Evolutionary conservation across 2,329 filamentous ascomycete species (phyloP).

Genomic region (Ophiognomonia clavigignenti-juglandacearum): DNA sequence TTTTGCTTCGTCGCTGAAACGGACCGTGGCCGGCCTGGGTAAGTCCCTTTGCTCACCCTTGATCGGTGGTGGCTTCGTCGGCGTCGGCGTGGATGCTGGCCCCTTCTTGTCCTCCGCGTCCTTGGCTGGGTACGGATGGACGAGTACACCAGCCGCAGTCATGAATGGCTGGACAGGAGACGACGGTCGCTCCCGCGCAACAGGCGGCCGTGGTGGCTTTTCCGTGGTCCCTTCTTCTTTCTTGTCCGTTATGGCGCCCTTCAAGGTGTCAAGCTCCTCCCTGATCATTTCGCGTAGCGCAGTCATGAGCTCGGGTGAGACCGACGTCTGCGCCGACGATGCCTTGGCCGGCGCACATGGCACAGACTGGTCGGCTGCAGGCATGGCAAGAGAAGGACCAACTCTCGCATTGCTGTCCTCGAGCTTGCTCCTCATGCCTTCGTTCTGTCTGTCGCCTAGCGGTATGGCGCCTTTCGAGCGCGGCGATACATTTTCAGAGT

Average conservation of each 20-base stretch:
- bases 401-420: conserved; percentile 5
- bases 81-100: background rate
- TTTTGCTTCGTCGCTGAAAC: conserved; percentile 15
- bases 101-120: conserved; percentile 5
- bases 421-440: conserved; percentile 8
- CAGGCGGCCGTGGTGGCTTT: background rate
- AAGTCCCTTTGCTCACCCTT: conserved; percentile 2
- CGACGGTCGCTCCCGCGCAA: background rate
- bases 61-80: background rate
- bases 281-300: conserved; percentile 21
- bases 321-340: background rate
- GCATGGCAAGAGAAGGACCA: background rate
- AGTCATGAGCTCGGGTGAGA: conserved; percentile 16
- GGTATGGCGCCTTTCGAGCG: conserved; percentile 12
- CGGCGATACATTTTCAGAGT: conserved; percentile 10
- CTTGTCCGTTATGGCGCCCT: conserved; percentile 1
- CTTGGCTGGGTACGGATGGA: conserved; percentile 2
- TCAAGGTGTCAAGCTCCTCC: conserved; percentile 17
- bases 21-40: conserved; percentile 6
- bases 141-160: background rate
- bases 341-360: background rate
- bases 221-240: conserved; percentile 1
- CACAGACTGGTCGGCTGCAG: background rate
- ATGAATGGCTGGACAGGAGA: conserved; percentile 1
- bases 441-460: conserved; percentile 4